Base-by-base conservation (phyloP, 331 rosid species). In the Acacia pycnantha region DNA sequence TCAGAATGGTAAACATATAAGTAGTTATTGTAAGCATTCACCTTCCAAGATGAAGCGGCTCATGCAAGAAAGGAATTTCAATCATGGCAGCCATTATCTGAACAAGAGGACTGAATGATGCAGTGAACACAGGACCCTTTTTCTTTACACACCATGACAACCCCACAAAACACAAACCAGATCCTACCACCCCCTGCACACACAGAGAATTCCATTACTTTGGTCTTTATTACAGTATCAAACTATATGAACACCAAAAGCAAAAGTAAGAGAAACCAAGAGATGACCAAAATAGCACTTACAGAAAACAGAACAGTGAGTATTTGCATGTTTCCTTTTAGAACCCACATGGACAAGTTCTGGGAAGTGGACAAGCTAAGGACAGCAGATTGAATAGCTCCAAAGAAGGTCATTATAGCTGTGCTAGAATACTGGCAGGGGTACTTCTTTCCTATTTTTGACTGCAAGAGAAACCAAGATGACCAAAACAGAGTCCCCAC, bases 101-200 rank as follows among this genome's bases (percentile, higher is more conserved):
- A 85, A 94, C 94, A 3, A 94, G 86, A 47, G 98, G 97, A 50
- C 98, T 94, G 75, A 94, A 91, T 61, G 98, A 94, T 61, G 97
- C 94, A 0, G 98, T 94, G 78, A 93, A 90, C 13, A 94, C 92
- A 22, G 98, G 98, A 64, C 98, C 98, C 83, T 97, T 89, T 81
- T 94, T 93, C 85, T 91, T 93, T 6, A 94, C 97, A 81, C 97
- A 93, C 98, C 98, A 94, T 70, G 98, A 91, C 94, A 94, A 89
- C 13, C 95, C 97, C 77, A 94, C 97, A 62, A 80, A 85, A 76
- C 97, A 90, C 74, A 94, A 79, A 18, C 98, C 98, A 0, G 97
- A 94, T 50, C 95, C 97, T 19, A 94, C 76, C 83, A 93, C 82
- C 43, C 97, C 98, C 97, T 94, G 86, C 33, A 85, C 46, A 56